Base-by-base conservation (phyloP, 768 basidiomycete genomes). In the Tylopilus plumbeoviolaceoides region DNA sequence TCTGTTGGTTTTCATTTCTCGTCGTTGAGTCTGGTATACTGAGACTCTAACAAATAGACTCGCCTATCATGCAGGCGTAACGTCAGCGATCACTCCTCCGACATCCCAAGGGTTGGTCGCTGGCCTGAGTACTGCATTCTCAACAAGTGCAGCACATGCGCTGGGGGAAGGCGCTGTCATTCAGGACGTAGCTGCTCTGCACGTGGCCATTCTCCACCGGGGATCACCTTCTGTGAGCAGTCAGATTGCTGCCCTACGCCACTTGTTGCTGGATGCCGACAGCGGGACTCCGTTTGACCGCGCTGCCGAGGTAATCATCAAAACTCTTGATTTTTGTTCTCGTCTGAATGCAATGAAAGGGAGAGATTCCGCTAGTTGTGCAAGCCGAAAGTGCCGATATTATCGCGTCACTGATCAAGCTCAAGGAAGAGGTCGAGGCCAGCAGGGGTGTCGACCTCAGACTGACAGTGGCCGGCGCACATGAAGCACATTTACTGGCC, bases 311-410 rank as follows among this genome's bases (percentile, higher is more conserved):
- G 85, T 81, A 55, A 15, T 4, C 30, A 36, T n/a, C 7, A 46
- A 48, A 25, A 11, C 20, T 21, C 14, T 31, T 47, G 35, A 23
- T 51, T 27, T 23, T 46, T 30, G 10, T 9, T 38, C 31, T 21
- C 10, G 30, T 41, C 46, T 56, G 30, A 49, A 36, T 23, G 5
- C 31, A 12, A 40, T 44, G 11, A 38, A 56, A 87, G 83, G 89
- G 90, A 6, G 62, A 75, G 33, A 75, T 93, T 20, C 85, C 89
- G 4, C 72, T 97, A 6, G 86, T 95, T 11, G 73, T 92, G 8
- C 81, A 85, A 49, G 83, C 81, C 2, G 74, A 86, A 57, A 91
- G 76, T 59, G 91, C 89, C 5, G 93, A 95, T 66, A 74, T 88
- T 47, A 94, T 95, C 56, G 89, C 87, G 1, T 82, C 86, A 1